Conservation (phyloP, 495 filamentous ascomycete species). For the Podospora anserina region DNA sequence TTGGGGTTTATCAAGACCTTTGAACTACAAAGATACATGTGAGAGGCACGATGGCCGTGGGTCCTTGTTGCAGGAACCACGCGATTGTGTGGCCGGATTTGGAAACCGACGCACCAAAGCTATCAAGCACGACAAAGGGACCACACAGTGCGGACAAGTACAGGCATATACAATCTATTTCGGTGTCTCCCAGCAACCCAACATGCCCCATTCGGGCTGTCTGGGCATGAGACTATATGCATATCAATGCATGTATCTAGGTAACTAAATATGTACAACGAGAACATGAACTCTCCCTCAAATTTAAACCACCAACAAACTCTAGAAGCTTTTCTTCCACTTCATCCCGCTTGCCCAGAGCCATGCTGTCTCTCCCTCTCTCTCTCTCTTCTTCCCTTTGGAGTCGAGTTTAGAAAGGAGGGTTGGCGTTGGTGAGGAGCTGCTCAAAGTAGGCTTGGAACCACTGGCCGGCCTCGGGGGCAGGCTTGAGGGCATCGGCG, state of each 20-base stretch:
- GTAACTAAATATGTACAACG: background rate
- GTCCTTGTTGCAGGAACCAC: background rate
- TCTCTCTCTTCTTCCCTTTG: background rate
- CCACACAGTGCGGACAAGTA: background rate
- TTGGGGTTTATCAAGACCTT: background rate
- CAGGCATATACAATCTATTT: background rate
- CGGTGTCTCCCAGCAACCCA: too few species aligned
- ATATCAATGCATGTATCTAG: too few species aligned
- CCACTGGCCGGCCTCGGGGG: conserved; percentile 76
- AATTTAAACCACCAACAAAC: background rate
- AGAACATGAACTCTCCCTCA: too few species aligned
- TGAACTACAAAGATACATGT: background rate
- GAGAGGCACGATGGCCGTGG: background rate
- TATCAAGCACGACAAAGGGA: background rate
- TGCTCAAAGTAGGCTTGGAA: conserved; percentile 77
- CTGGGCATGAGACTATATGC: background rate
- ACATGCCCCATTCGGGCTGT: too few species aligned
- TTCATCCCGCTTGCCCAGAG: too few species aligned
- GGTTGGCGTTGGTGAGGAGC: conserved; percentile 66
- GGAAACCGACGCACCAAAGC: background rate
- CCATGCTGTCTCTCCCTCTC: too few species aligned
- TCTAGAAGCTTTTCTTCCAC: background rate
- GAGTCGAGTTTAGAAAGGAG: conserved; percentile 40
- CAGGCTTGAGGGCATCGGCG: conserved; percentile 57
- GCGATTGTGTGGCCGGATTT: background rate